Conservation (phyloP, 441 rosid species). For the Capsella rubella region DNA sequence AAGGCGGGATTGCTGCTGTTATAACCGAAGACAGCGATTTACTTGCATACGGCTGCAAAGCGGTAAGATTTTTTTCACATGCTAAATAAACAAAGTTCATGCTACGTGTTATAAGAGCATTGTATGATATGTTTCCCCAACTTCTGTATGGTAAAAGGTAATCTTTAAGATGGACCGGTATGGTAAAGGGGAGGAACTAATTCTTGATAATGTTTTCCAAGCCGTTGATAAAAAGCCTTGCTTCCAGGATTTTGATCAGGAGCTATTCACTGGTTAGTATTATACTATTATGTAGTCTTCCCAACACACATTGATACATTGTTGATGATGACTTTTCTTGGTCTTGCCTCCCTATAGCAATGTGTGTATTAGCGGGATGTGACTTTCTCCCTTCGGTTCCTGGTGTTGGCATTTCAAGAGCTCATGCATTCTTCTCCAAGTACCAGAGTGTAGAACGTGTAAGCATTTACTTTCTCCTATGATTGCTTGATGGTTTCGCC, state of each 20-base stretch:
- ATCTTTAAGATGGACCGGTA: constrained; percentile 85
- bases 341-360: constrained; percentile 55
- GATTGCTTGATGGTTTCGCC: constrained; percentile 12
- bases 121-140: constrained; percentile 40
- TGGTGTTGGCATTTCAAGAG: constrained; percentile 82
- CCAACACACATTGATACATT: constrained; percentile 28
- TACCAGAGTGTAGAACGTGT: constrained; percentile 80
- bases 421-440: constrained; percentile 73
- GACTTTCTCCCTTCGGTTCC: constrained; percentile 94
- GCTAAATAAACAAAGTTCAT: background rate
- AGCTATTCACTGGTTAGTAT: constrained; percentile 65
- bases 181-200: constrained; percentile 81
- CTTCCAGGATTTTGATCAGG: constrained; percentile 61
- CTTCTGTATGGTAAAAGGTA: constrained; percentile 50
- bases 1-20: constrained; percentile 82
- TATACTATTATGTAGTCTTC: background rate
- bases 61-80: constrained; percentile 67
- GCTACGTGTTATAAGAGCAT: constrained; percentile 22
- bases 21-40: constrained; percentile 93
- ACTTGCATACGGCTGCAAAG: constrained; percentile 84
- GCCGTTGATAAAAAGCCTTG: constrained; percentile 62
- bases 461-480: constrained; percentile 41
- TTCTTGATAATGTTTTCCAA: constrained; percentile 62
- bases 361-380: constrained; percentile 93
- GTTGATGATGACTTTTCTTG: constrained; percentile 29